Base-by-base conservation (phyloP, 768 basidiomycete genomes). In the Boletus rufocinnamomeus region DNA sequence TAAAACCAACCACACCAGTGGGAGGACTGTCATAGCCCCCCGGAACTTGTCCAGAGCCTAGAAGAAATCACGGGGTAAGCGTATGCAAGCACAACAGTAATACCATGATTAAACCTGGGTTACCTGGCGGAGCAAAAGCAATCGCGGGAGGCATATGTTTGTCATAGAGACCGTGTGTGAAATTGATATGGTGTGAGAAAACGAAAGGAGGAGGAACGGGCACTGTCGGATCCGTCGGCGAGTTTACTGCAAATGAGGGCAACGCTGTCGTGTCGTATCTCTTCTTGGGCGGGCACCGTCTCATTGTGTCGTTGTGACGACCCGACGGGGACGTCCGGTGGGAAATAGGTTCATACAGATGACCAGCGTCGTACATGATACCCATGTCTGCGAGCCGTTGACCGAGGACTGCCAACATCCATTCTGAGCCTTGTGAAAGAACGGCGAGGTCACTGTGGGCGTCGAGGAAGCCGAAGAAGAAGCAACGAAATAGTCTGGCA, bases 271-370 rank as follows among this genome's bases (percentile, higher is more conserved):
- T 19, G 34, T 55, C 46, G 54, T 59, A 53, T 58, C 56, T 54
- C 50, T 50, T 34, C 54, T 32, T 38, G n/a, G 66, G 60, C 19
- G 63, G 66, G 17, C 66, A 68, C 1, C 8, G 37, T 16, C 6
- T 23, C 7, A 27, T 19, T 5, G 43, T 28, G 38, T 46, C 47
- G 19, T 14, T 28, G 27, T 28, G 27, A 21, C 11, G 25, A 41
- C 37, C n/a, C 13, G 5, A 14, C 8, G 27, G 28, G 51, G 14
- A 38, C 35, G 37, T 3, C 2, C 19, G 46, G 54, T 50, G 49
- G 1, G 52, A 32, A 44, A 1, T 3, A 7, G 32, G n/a, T 0
- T 27, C 49, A 14, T 27, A 48, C 27, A 34, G 19, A 34, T 27
- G 57, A 49, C 43, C 50, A 32, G 46, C 25, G 21, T 52, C 41